A percentile compares a stretch with the other conserved stretches of the same genome.
Evolutionary conservation across 2,329 filamentous ascomycete species (phyloP).

Genomic region (Lasiodiplodia sp.): DNA sequence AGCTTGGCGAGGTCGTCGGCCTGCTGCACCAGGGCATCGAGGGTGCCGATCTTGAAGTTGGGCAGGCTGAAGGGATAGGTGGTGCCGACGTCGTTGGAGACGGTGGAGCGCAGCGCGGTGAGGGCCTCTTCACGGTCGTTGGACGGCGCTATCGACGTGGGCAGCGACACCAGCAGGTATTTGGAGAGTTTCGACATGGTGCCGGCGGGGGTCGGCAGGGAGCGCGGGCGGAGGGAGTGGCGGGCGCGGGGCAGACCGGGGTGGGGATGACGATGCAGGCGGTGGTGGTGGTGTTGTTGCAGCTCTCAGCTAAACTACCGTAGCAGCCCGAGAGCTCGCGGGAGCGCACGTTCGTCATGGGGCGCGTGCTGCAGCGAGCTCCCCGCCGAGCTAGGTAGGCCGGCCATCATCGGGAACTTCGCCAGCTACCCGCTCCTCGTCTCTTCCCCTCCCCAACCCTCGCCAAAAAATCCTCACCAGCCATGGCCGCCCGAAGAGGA

Average conservation of each 20-base stretch:
- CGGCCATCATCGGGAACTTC: not conserved
- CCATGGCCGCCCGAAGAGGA: slow-evolving; percentile 25
- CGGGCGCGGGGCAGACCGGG: slow-evolving; percentile 1
- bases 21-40: slow-evolving; percentile 94
- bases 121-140: slow-evolving; percentile 83
- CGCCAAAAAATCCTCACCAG: not conserved
- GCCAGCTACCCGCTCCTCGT: not conserved
- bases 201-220: slow-evolving; percentile 1
- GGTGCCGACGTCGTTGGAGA: slow-evolving; percentile 76
- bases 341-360: slow-evolving; percentile 25
- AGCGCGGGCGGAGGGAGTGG: not conserved
- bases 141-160: slow-evolving; percentile 83
- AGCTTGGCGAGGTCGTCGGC: slow-evolving; percentile 94
- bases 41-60: slow-evolving; percentile 95
- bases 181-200: slow-evolving; percentile 59
- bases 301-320: slow-evolving; percentile 15
- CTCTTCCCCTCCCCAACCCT: not conserved
- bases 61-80: slow-evolving; percentile 83
- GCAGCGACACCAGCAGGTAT: slow-evolving; percentile 90
- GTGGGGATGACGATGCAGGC: slow-evolving; percentile 12
- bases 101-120: slow-evolving; percentile 73
- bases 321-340: slow-evolving; percentile 23
- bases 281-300: slow-evolving; percentile 14
- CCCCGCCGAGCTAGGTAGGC: slow-evolving; percentile 3
- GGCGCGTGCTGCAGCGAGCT: slow-evolving; percentile 17